Conservation (phyloP, 2,329 filamentous ascomycete species). For the Nothomitra cinnamomea region DNA sequence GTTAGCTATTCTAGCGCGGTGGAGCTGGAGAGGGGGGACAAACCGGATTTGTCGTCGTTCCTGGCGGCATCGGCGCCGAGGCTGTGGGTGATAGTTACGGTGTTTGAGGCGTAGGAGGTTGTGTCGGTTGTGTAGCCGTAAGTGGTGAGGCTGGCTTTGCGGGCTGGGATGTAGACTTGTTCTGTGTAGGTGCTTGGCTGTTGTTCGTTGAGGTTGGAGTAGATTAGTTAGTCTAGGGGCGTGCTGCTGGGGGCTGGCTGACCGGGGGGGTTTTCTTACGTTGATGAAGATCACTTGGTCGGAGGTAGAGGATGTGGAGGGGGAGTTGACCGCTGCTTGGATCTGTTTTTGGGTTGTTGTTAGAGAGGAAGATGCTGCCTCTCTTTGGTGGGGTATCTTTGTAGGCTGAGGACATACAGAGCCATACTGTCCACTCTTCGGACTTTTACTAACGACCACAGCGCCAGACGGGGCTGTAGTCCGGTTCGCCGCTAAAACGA, state of each 20-base stretch:
- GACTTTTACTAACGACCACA: conserved; percentile 27
- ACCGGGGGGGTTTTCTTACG: too few relatives aligned
- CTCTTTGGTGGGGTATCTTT: too few relatives aligned
- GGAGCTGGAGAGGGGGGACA: conserved; percentile 23
- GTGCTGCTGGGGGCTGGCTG: too few relatives aligned
- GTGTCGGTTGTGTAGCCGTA: conserved; percentile 41
- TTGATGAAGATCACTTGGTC: conserved; percentile 46
- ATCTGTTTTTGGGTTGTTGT: conserved; percentile 19
- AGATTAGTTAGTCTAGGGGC: too few relatives aligned
- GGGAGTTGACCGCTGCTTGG: conserved; percentile 39
- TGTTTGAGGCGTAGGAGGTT: conserved; percentile 35
- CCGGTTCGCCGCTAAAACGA: conserved; percentile 17
- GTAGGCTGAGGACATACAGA: conserved; percentile 23
- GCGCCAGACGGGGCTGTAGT: conserved; percentile 33
- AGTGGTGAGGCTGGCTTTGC: conserved; percentile 33
- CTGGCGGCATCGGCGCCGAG: conserved; percentile 7
- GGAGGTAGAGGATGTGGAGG: conserved; percentile 32
- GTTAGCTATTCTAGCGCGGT: background rate
- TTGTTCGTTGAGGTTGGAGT: too few relatives aligned
- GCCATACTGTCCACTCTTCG: conserved; percentile 25
- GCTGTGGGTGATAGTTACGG: conserved; percentile 33
- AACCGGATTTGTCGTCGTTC: conserved; percentile 35
- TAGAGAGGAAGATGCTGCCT: too few relatives aligned
- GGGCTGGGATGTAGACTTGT: conserved; percentile 36
- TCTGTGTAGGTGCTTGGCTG: conserved; percentile 39